phyloP scores from a whole-genome alignment of 2,329 filamentous ascomycete species.

The Juglanconis juglandina region DNA sequence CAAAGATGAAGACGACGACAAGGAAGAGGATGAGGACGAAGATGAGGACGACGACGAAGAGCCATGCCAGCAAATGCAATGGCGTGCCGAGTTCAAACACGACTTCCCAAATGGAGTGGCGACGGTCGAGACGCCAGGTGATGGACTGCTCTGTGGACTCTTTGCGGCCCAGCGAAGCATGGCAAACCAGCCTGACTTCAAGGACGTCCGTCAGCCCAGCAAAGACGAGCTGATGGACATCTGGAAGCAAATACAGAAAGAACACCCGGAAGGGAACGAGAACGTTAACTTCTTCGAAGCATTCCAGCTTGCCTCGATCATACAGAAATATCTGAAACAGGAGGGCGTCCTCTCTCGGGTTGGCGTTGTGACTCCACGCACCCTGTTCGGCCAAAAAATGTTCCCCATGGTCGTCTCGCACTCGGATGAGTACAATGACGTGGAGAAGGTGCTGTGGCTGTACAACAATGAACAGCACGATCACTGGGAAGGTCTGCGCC shows the following conservation, averaged over 20 bases:
- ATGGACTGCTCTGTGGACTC: background rate
- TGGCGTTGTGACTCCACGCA: background rate
- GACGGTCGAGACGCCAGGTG: background rate
- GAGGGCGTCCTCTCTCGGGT: background rate
- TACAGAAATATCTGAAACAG: background rate
- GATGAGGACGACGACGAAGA: background rate
- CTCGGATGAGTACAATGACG: background rate
- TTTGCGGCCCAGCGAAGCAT: background rate
- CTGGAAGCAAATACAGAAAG: background rate
- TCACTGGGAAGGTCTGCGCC: background rate
- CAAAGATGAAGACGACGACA: background rate
- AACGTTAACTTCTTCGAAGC: background rate
- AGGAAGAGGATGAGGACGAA: background rate
- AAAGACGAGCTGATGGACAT: background rate
- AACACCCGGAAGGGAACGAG: background rate
- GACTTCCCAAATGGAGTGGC: background rate
- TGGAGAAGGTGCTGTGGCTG: background rate
- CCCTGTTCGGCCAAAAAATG: background rate
- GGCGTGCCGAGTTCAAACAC: background rate
- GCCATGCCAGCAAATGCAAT: background rate
- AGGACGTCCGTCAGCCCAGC: background rate
- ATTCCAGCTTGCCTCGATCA: background rate
- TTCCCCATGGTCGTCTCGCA: background rate
- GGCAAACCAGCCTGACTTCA: background rate
- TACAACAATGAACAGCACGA: background rate